These are phyloP conservation scores for Acer campestre DNA, from an alignment of 345 rosid species.

Conservation along the genomic window DNA sequence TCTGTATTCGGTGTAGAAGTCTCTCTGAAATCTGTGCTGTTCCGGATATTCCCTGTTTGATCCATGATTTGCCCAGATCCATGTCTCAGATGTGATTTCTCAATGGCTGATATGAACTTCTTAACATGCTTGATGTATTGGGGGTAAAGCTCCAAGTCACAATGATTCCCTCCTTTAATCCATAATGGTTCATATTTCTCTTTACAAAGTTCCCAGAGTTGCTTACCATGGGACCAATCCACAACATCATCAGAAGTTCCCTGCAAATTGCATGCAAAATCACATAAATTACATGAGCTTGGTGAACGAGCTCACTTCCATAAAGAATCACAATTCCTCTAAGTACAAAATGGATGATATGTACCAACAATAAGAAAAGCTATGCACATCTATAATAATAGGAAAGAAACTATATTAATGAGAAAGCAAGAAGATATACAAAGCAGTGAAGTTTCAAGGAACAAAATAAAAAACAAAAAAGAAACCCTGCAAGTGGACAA, in stretches of 20 bases:
- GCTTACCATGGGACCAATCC: constrained; percentile 88
- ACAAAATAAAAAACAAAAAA: too few relatives aligned
- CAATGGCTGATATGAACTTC: constrained; percentile 81
- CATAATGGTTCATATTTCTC: constrained; percentile 92
- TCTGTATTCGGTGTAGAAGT: constrained; percentile 35
- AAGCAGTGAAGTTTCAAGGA: too few relatives aligned
- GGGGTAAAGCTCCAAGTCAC: constrained; percentile 81
- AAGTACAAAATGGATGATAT: background rate
- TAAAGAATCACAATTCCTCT: background rate
- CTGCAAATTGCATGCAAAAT: constrained; percentile 40
- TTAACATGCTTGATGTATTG: constrained; percentile 84
- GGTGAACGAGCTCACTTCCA: constrained; percentile 1
- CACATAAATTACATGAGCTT: background rate
- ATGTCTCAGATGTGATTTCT: constrained; percentile 46
- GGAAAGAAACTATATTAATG: too few relatives aligned
- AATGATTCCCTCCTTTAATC: constrained; percentile 93
- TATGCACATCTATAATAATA: too few relatives aligned
- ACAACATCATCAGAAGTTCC: constrained; percentile 95
- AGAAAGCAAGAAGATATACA: too few relatives aligned
- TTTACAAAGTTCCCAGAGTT: constrained; percentile 78
- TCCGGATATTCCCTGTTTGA: constrained; percentile 50
- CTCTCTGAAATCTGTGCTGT: constrained; percentile 70
- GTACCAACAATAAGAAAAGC: too few relatives aligned
- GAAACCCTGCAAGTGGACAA: too few relatives aligned
- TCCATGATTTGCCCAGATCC: constrained; percentile 38